Conservation (phyloP, 192 early-diverging fungal species). For the Chytriomyces sp. region DNA sequence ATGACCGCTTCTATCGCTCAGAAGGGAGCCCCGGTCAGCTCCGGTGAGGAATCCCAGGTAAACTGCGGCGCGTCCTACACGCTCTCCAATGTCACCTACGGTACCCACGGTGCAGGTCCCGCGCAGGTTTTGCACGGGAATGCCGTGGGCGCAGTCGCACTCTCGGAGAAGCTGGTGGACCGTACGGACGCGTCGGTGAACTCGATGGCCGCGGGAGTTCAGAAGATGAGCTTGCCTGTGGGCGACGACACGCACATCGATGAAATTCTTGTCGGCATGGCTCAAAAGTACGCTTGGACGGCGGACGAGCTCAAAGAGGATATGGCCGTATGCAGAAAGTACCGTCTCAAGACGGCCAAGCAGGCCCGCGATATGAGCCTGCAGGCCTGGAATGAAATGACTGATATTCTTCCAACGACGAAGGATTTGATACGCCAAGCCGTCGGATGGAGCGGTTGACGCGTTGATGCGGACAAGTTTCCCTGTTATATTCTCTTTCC, state of each 20-base stretch:
- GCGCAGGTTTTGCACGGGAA: not conserved
- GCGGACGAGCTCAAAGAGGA: conserved; percentile 15
- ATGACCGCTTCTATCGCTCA: too few species aligned
- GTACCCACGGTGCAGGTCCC: not conserved
- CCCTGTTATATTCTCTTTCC: too few species aligned
- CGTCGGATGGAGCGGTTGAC: conserved; percentile 19
- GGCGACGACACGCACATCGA: conserved; percentile 12
- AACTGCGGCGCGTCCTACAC: too few species aligned
- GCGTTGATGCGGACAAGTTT: too few species aligned
- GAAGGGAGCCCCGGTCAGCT: too few species aligned
- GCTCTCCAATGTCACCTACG: not conserved
- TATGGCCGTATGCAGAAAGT: not conserved
- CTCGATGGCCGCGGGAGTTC: too few species aligned
- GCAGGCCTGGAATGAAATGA: conserved; percentile 25
- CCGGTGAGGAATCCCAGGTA: too few species aligned
- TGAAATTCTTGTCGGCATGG: conserved; percentile 5
- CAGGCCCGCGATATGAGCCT: conserved; percentile 3
- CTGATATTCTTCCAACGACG: conserved; percentile 7
- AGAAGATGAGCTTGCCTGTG: too few species aligned
- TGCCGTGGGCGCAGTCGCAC: not conserved
- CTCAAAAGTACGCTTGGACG: conserved; percentile 6
- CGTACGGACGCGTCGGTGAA: too few species aligned
- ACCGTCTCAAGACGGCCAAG: conserved; percentile 25
- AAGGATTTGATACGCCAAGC: conserved; percentile 22
- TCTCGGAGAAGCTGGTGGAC: not conserved